Base-by-base conservation (phyloP, 2,329 filamentous ascomycete species). In the Fusarium robinianum region DNA sequence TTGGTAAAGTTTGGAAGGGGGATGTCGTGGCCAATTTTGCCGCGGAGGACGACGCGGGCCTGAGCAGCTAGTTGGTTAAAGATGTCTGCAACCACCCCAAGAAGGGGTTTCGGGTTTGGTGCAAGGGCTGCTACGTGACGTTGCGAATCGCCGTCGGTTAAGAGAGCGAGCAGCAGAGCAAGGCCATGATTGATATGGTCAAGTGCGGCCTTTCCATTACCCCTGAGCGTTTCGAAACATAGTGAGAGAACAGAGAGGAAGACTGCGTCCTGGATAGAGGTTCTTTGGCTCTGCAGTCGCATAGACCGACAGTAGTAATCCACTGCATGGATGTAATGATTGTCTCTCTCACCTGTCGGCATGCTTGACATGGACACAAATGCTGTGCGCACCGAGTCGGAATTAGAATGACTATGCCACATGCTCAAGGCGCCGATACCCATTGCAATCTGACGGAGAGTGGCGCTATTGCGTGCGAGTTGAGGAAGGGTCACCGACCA, bases 101-200 rank as follows among this genome's bases (percentile, higher is more conserved):
- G 30, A 3, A 60, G 39, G 5, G 57, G 57, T 4, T 40, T 59
- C 5, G 57, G 57, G 4, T 59, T 55, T 5, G 57, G 50, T 5
- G 52, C 53, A 3, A 61, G n/a, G 5, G 43, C 34, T 8, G 35
- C 18, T 2, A 59, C 25, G 2, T 50, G 19, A 3, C 15, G 29
- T 11, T 29, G n/a, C 6, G 49, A 36, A 14, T 57, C 41, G 14
- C 33, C 16, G 8, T 66, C 65, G 0, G 61, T 61, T n/a, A 69
- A 8, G 5, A 70, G 32, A 1, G 60, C 45, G 11, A 70, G 51
- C 1, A 70, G 29, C 4, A 70, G 54, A 7, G 67, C 60, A 8
- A 70, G 42, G 0, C 63, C 66, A 29, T 69, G 67, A 12, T 69
- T 69, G 5, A 69, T 51, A 32, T 69, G 67, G n/a, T 63, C 57